Base-by-base conservation (phyloP, 148 eudicot genomes). In the Suaeda aralocaspica region DNA sequence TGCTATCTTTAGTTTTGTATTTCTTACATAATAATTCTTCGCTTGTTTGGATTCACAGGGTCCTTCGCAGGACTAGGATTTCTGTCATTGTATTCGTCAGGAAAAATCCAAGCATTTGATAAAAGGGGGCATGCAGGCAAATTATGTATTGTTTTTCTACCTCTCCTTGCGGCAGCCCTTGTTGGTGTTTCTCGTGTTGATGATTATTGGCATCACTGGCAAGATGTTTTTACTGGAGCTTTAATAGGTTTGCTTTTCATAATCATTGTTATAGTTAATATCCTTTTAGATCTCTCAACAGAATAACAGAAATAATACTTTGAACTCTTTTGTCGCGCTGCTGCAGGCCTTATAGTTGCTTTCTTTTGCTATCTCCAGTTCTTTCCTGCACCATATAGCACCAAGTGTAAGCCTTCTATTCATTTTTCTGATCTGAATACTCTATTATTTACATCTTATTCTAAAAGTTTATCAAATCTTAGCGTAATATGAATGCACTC, bases 191-290 rank as follows among this genome's bases (percentile, higher is more conserved):
- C 98, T 31, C 87, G 97, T 24, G 98, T 94, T 26, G 97, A 87
- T 81, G 97, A 94, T 64, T 91, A 91, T 51, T 89, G 97, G 97
- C 98, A 94, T 67, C 98, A 94, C 36, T 94, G 98, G 98, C 83
- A 81, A 46, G 97, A 92, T 55, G 95, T 92, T 52, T 87, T 92
- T 68, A 80, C 95, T 22, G 97, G 92, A 73, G 96, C 74, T 56
- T 68, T 89, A 29, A 45, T 92, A 82, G 97, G 97, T 92, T 52
- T 10, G 77, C 67, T 62, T 36, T 36, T 36, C n/a, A n/a, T n/a
- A n/a, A n/a, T n/a, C n/a, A n/a, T n/a, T n/a, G n/a, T n/a, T n/a
- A n/a, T n/a, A n/a, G n/a, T n/a, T n/a, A n/a, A n/a, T n/a, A n/a
- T n/a, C n/a, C n/a, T n/a, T n/a, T n/a, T n/a, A n/a, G n/a, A n/a